Percentiles rank a stretch among this genome's conserved stretches.
Evolutionary conservation across 352 stramenopile genomes (phyloP).

Genomic region (Phytophthora palmivora): DNA sequence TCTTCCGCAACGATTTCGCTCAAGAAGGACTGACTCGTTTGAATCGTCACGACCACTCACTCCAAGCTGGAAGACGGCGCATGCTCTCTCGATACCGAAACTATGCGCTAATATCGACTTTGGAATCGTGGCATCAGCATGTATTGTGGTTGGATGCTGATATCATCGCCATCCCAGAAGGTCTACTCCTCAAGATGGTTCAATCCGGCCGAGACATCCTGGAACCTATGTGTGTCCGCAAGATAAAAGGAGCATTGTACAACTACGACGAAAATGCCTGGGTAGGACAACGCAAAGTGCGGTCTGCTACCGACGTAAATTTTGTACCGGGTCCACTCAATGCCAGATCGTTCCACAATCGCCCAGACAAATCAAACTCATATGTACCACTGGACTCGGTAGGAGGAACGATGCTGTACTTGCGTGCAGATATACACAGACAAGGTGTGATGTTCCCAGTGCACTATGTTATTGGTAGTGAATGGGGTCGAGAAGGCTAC

Average conservation of each 20-base stretch:
- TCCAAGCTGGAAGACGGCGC: conserved; percentile 41
- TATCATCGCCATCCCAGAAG: conserved; percentile 34
- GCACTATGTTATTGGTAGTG: conserved; percentile 49
- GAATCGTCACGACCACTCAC: conserved; percentile 34
- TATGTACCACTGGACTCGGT: conserved; percentile 51
- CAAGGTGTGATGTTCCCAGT: conserved; percentile 50
- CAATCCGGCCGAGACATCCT: conserved; percentile 25
- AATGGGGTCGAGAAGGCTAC: conserved; percentile 51
- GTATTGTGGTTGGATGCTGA: conserved; percentile 62
- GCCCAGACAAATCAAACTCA: conserved; percentile 14
- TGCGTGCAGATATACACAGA: conserved; percentile 51
- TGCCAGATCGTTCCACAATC: conserved; percentile 13
- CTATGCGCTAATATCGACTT: conserved; percentile 41
- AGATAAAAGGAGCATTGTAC: neutral
- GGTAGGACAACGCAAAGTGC: conserved; percentile 24
- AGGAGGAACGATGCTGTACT: conserved; percentile 58
- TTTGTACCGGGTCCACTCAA: conserved; percentile 28
- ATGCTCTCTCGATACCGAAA: conserved; percentile 63
- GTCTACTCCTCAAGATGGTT: conserved; percentile 45
- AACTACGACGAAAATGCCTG: conserved; percentile 33
- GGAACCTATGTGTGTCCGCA: conserved; percentile 19
- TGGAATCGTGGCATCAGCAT: conserved; percentile 51
- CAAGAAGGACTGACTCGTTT: conserved; percentile 22
- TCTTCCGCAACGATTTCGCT: conserved; percentile 51
- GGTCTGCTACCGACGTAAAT: neutral